phyloP scores from a whole-genome alignment of 2,329 filamentous ascomycete genomes.

The Dactylonectria estremocensis region DNA sequence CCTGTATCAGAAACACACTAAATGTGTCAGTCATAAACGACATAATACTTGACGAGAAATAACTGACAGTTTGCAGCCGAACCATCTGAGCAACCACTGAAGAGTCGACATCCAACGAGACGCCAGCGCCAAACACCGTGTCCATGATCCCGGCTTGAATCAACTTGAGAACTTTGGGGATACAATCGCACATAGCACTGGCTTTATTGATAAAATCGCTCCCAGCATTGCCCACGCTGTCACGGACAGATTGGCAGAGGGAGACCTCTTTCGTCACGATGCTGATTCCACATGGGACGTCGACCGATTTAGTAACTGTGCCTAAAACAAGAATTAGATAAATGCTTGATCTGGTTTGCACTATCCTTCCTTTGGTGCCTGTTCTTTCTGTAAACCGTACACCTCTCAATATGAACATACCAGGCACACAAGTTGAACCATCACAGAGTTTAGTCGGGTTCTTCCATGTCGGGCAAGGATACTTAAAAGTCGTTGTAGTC shows the following conservation, averaged over 20 bases:
- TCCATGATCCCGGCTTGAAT: constrained; percentile 2
- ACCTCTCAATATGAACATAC: neutral
- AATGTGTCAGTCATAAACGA: neutral
- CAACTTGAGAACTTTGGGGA: neutral
- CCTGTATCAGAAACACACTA: constrained; percentile 13
- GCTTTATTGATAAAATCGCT: constrained; percentile 10
- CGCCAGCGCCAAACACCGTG: neutral
- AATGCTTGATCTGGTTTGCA: neutral
- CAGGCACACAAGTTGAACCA: constrained; percentile 7
- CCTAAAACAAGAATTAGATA: constrained; percentile 3
- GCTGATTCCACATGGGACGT: constrained; percentile 16
- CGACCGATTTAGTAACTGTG: neutral
- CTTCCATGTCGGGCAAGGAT: constrained; percentile 18
- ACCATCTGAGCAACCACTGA: constrained; percentile 10
- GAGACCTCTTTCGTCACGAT: constrained; percentile 5
- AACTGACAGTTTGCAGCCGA: constrained; percentile 16
- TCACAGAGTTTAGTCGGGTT: constrained; percentile 9
- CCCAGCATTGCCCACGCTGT: constrained; percentile 9
- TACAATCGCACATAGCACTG: constrained; percentile 5
- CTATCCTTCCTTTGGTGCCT: too few species aligned
- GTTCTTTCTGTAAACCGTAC: too few species aligned
- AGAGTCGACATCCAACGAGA: neutral
- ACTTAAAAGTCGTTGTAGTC: constrained; percentile 9
- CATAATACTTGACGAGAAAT: neutral
- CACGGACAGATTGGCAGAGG: constrained; percentile 17